Percentiles rank a stretch among this genome's conserved stretches.
Evolutionary conservation across 768 basidiomycete genomes (phyloP).

Genomic region (Naematelia aurantialba): DNA sequence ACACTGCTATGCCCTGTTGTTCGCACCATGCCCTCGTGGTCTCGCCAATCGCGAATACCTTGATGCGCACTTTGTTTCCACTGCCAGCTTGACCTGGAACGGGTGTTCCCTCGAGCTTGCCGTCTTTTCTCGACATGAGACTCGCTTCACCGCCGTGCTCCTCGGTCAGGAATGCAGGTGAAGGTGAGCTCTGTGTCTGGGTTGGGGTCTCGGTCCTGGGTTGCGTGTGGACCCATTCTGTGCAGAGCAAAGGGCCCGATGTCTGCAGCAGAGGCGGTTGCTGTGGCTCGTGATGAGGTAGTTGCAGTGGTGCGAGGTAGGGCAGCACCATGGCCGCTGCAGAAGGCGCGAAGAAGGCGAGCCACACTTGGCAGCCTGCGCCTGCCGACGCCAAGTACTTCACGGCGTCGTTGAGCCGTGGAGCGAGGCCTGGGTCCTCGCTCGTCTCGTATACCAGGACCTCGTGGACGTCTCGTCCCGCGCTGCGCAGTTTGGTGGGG

Average conservation of each 20-base stretch:
- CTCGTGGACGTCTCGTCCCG: slow-evolving; percentile 10
- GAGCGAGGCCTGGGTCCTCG: neutral
- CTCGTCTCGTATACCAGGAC: slow-evolving; percentile 11
- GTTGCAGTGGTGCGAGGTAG: slow-evolving; percentile 3
- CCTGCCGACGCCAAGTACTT: neutral
- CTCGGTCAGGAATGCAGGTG: no score
- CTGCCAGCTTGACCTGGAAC: no score
- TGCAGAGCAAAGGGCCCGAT: no score
- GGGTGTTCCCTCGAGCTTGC: no score
- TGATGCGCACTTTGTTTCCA: neutral
- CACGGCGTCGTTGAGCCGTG: neutral
- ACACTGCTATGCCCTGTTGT: slow-evolving; percentile 1
- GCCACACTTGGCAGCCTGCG: no score
- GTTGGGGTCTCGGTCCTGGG: no score
- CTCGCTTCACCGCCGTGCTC: no score
- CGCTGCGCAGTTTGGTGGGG: slow-evolving; percentile 1
- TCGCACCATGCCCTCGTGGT: slow-evolving; percentile 9
- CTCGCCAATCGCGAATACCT: slow-evolving; percentile 16
- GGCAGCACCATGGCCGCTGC: slow-evolving; percentile 9
- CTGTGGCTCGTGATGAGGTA: no score
- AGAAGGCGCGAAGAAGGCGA: slow-evolving; percentile 23
- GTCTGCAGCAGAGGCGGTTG: no score
- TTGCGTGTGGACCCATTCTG: no score
- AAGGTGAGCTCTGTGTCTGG: no score
- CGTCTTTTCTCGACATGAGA: no score